Evolutionary conservation across 768 basidiomycete genomes (phyloP), one percentile per base, ranked within the genome.

Genomic region (Tricholoma sp.): DNA sequence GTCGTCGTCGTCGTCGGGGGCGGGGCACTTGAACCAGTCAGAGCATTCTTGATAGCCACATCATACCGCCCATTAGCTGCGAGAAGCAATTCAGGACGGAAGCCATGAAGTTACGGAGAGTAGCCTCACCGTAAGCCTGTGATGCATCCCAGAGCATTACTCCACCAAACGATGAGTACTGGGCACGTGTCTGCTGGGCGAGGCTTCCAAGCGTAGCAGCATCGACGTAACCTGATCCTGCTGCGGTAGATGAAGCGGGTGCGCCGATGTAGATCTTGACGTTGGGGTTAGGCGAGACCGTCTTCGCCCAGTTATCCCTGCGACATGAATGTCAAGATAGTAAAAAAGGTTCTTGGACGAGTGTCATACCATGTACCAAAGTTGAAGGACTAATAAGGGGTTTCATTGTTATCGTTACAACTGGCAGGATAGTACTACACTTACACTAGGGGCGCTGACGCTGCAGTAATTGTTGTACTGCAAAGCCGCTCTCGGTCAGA

Each of bases 271-370:
- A 82, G 34, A 83, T 64, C 66, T 83, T 83, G 54, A 82, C 77
- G 61, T 78, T 70, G 62, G 63, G 68, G 72, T 82, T 82, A 1
- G 76, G 73, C n/a, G 81, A 80, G 8, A 67, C 64, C 12, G 70
- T 80, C 70, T 77, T 80, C 1, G 82, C 82, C 81, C 81, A 84
- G 67, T 69, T 78, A 56, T 81, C 80, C 81, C 80, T 68, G 49
- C 9, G 11, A 50, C 12, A 32, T 15, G 28, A 33, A 4, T 5
- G 20, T 45, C 37, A 55, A 12, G 52, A 29, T n/a, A 18, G 4
- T 1, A 10, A 15, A 29, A 5, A 2, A n/a, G n/a, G 11, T 15
- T 36, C 13, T 34, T 12, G 12, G 32, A 5, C 9, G 36, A 24
- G 29, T n/a, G 49, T 15, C 45, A 17, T 61, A 79, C 80, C 81